Evolutionary conservation across 495 filamentous ascomycete species (phyloP).

Genomic region (Parmelia sp.): DNA sequence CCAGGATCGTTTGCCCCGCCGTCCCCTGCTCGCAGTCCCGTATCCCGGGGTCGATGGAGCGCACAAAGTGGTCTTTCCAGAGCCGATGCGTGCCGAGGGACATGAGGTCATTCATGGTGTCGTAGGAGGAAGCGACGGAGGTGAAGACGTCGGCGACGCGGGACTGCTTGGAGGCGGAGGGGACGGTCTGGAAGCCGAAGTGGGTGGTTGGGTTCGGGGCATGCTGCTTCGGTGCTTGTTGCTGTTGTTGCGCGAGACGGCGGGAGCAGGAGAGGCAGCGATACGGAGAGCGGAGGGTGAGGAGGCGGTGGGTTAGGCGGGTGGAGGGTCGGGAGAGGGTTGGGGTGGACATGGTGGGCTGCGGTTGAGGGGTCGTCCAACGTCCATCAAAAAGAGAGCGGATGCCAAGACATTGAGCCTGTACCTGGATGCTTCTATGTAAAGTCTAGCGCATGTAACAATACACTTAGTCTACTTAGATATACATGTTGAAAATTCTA

Average conservation of each 20-base stretch:
- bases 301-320: conserved; percentile 1
- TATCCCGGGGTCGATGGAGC: conserved; percentile 81
- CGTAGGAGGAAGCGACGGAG: conserved; percentile 85
- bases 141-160: conserved; percentile 87
- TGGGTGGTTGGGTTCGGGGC: conserved; percentile 62
- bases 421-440: no score
- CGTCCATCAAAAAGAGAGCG: no score
- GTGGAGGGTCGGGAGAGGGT: neutral
- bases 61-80: conserved; percentile 98
- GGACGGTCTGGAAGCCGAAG: conserved; percentile 87
- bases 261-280: conserved; percentile 52
- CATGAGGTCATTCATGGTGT: conserved; percentile 99
- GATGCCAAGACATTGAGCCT: no score
- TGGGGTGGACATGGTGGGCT: neutral
- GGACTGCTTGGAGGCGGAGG: conserved; percentile 73
- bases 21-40: conserved; percentile 28
- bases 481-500: no score
- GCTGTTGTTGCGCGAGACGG: conserved; percentile 34
- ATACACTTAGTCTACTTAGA: no score
- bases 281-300: conserved; percentile 31
- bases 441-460: no score
- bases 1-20: conserved; percentile 62
- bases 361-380: no score
- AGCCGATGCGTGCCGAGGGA: conserved; percentile 92
- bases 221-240: conserved; percentile 36